Evolutionary conservation across 179 eudicot genomes (phyloP), one percentile per base, ranked within the genome.

Genomic region (Beta corolliflora): DNA sequence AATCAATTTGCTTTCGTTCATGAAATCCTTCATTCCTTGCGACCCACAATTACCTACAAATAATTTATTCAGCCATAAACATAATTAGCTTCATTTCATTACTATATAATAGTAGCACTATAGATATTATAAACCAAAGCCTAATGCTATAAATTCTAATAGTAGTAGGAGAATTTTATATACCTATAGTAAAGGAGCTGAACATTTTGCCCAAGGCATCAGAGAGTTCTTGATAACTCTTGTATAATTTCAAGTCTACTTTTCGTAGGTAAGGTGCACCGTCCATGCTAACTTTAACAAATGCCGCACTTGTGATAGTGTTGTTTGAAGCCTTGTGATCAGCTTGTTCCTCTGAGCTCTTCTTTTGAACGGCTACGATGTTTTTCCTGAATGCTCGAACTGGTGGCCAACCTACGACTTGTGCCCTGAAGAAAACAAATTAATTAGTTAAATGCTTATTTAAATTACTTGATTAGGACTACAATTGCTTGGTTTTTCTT

Each of bases 391-490:
- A 93, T 12, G 92, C 88, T 85, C 97, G 83, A 50, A 93, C 97
- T 10, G 97, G 97, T 83, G 97, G 97, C 97, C 97, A 93, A 23
- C 97, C 97, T 80, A 93, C 97, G 53, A 91, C 94, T 79, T 91
- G 97, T 71, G 94, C 92, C 89, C 97, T 93, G 84, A 45, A 76
- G 78, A 54, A 46, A 7, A 21, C 21, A 31, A 29, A 15, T 7
- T 16, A 23, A 71, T 56, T 79, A 79, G 55, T 79, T 31, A 55
- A 16, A 10, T 73, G 61, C 11, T 73, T 16, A 55, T 48, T 55
- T 36, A 36, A 36, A 36, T 36, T 69, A 69, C 73, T 69, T 44
- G 52, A 69, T 69, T 69, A 69, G 73, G 73, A 69, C 73, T 69
- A 16, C 13, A 69, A 23, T 9, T 31, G 5, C 23, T 41, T 41